These are phyloP conservation scores for Epichloe glyceriae DNA, from an alignment of 2,329 filamentous ascomycete genomes.

Conservation along the genomic window DNA sequence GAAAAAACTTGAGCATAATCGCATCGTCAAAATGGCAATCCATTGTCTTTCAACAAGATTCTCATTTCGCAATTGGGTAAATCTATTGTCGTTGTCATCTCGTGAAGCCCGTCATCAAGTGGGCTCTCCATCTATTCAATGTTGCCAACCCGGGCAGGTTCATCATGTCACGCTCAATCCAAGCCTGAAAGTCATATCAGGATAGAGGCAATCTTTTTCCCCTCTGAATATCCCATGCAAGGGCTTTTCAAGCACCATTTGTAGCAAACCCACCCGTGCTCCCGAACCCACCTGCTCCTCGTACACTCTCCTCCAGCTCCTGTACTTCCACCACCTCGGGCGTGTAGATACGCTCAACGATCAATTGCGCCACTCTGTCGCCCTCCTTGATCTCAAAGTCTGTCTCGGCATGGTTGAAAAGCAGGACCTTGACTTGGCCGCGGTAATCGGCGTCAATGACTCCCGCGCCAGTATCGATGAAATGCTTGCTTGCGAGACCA, in stretches of 20 bases:
- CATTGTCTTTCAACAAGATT: too few species aligned
- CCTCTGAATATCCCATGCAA: neutral
- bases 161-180: too few species aligned
- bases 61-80: too few species aligned
- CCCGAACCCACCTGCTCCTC: conserved; percentile 83
- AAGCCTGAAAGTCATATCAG: too few species aligned
- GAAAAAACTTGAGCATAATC: too few species aligned
- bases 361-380: conserved; percentile 84
- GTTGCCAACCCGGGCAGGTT: neutral
- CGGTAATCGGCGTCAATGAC: conserved; percentile 98
- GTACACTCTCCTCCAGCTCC: conserved; percentile 77
- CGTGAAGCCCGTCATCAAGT: too few species aligned
- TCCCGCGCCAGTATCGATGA: conserved; percentile 89
- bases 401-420: conserved; percentile 80
- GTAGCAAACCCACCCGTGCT: conserved; percentile 50
- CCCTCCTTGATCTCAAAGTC: conserved; percentile 76
- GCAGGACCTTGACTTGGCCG: conserved; percentile 81
- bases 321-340: conserved; percentile 84
- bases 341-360: conserved; percentile 88
- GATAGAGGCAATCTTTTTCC: too few species aligned
- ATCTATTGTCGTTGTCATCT: too few species aligned
- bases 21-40: too few species aligned
- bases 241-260: neutral
- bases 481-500: conserved; percentile 85
- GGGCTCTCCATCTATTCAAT: neutral